Base-by-base conservation (phyloP, 441 rosid species). In the Bocquillonia castaneifolia region DNA sequence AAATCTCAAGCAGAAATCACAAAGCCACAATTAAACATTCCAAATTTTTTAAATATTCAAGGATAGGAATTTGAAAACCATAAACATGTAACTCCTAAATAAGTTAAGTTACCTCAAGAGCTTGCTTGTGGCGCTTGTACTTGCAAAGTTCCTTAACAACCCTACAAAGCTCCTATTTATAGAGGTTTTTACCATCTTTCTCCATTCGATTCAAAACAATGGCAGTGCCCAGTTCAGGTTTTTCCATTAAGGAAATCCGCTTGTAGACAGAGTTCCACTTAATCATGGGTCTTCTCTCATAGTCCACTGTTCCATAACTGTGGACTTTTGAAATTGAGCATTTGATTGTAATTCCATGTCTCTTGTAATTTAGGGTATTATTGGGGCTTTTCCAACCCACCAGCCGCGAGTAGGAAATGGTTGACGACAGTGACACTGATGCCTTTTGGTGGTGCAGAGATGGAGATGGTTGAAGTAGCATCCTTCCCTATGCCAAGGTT, bases 151-250 rank as follows among this genome's bases (percentile, higher is more conserved):
- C 99, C 84, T 88, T 89, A 74, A 91, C 88, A 67, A 91, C 89
- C 79, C 88, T 83, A 74, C 91, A 87, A 50, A 93, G 99, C 85
- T 91, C 97, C 99, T 96, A 89, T 72, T 91, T 89, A 51, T 85
- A 78, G 64, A 87, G 90, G 80, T 79, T 85, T 76, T 88, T 84
- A 31, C 90, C 91, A 15, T 79, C 79, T 50, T 74, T 86, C 77
- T 89, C 96, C 83, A 86, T 85, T 70, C 81, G 82, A 67, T 84
- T 83, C 88, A 93, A 76, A 61, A 91, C 89, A 12, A 80, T 66
- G 17, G 84, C 93, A 20, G 90, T 76, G 32, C 93, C 92, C 70
- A 86, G 66, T 53, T 87, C 92, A 5, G 93, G 99, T 51, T 81
- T 84, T 75, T 89, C 92, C 96, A 91, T 88, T 36, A 86, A 80